These are phyloP conservation scores for Tephrocybe rancida DNA, from an alignment of 768 basidiomycete genomes.

Conservation along the genomic window DNA sequence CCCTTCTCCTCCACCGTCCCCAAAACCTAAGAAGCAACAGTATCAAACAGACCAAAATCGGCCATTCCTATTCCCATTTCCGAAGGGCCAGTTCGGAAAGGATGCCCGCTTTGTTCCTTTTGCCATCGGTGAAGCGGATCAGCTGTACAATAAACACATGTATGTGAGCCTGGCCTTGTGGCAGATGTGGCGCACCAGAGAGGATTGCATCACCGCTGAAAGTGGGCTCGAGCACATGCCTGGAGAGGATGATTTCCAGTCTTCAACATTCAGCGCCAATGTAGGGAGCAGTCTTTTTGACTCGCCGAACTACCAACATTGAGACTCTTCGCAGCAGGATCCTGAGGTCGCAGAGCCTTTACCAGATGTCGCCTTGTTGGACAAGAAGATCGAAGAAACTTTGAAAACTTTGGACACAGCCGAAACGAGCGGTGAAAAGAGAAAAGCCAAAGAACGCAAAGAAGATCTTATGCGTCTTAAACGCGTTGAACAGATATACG, in stretches of 20 bases:
- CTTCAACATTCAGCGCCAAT: constrained; percentile 46
- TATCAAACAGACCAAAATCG: constrained; percentile 96
- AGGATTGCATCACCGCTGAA: constrained; percentile 93
- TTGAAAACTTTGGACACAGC: constrained; percentile 52
- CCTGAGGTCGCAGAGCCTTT: constrained; percentile 63
- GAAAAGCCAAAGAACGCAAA: constrained; percentile 65
- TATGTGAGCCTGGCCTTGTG: constrained; percentile 84
- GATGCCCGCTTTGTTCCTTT: constrained; percentile 83
- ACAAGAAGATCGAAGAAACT: constrained; percentile 74
- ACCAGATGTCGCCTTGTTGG: constrained; percentile 71
- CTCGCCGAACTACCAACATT: background rate
- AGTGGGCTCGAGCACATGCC: constrained; percentile 86
- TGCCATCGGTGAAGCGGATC: constrained; percentile 95
- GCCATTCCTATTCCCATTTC: constrained; percentile 96
- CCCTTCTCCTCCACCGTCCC: constrained; percentile 80
- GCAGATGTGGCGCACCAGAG: constrained; percentile 95
- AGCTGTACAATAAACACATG: constrained; percentile 87
- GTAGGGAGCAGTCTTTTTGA: constrained; percentile 28
- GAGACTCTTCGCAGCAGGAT: constrained; percentile 41
- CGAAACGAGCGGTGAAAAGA: constrained; percentile 51
- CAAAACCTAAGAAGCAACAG: constrained; percentile 97
- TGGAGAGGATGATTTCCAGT: constrained; percentile 61
- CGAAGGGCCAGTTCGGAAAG: constrained; percentile 58
- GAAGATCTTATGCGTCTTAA: constrained; percentile 87
- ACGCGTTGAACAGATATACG: constrained; percentile 92